Evolutionary conservation across 345 rosid species (phyloP), one percentile per base, ranked within the genome.

Genomic region (Eucalyptus erythrocorys): DNA sequence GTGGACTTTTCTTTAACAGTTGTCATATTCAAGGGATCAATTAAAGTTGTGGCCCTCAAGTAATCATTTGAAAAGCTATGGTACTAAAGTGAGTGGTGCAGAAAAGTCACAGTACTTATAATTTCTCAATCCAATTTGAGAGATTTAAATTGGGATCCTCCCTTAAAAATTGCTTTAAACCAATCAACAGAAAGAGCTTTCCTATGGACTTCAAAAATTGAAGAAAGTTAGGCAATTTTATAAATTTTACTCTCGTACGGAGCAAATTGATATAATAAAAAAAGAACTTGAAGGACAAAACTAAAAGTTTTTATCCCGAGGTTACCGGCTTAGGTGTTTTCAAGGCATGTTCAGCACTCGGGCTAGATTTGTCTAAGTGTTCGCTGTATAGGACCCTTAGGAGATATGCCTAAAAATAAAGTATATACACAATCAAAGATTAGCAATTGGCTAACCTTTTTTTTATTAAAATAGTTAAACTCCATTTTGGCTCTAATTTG

Each of bases 21-120:
- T 55, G 61, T 55, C 6, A 10, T 55, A 55, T 13, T 27, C 16
- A 6, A 59, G 7, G 1, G 14, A 59, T 59, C 30, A 3, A 59
- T 27, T 59, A 51, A 66, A 16, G 12, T 15, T 8, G 11, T 5
- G 24, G 24, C 4, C 2, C 24, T 68, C 42, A 17, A 68, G 0
- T 4, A 10, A 16, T 68, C 2, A 1, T 16, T 17, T 68, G 13
- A 34, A 71, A 71, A 34, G 4, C 9, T 17, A 71, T 34, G 81
- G 2, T 1, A 9, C 13, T 3, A 9, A 34, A 34, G 79, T 32
- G 2, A 66, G 6, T 5, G 1, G 15, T n/a, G 5, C 30, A 6
- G 4, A 6, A 61, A 64, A 64, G 19, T 30, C 9, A 34, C 34
- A 19, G 17, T 34, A 66, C 4, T 32, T 5, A 17, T 68, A 11